These are phyloP conservation scores for Salix koriyanagi DNA, from an alignment of 345 rosid genomes.

Conservation along the genomic window DNA sequence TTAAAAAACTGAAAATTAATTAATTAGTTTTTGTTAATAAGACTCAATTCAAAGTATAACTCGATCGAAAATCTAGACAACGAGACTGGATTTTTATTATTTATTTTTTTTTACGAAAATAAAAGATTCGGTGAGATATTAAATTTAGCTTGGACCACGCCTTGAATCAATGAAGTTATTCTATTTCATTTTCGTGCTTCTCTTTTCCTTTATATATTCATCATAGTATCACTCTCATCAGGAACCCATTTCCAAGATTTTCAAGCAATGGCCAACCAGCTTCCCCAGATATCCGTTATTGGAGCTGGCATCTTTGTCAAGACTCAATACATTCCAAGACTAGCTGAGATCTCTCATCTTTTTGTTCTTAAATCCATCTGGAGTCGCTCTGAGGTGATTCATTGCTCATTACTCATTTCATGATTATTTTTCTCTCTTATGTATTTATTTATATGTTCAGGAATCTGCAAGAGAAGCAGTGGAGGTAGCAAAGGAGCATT, in stretches of 20 bases:
- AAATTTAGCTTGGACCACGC: too few relatives aligned
- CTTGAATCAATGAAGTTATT: too few relatives aligned
- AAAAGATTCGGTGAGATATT: too few relatives aligned
- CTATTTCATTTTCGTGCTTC: too few relatives aligned
- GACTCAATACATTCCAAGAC: constrained; percentile 76
- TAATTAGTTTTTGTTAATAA: too few relatives aligned
- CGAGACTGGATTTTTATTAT: too few relatives aligned
- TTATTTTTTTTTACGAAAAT: too few relatives aligned
- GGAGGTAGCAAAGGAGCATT: constrained; percentile 69
- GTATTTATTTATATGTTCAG: constrained; percentile 23
- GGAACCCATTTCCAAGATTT: background rate
- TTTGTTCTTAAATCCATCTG: constrained; percentile 62
- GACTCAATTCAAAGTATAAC: too few relatives aligned
- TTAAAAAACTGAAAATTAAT: too few relatives aligned
- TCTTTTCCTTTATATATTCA: too few relatives aligned
- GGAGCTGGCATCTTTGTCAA: constrained; percentile 96
- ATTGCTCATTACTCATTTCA: background rate
- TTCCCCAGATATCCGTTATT: constrained; percentile 62
- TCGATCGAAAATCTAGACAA: too few relatives aligned
- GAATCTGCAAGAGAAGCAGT: constrained; percentile 79
- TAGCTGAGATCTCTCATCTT: constrained; percentile 80
- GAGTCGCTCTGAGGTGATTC: constrained; percentile 78
- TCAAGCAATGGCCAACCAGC: constrained; percentile 42
- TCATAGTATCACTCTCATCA: too few relatives aligned
- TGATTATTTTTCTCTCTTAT: background rate